Conservation (phyloP, 2,329 filamentous ascomycete species). For the Plectosphaerella sp. region DNA sequence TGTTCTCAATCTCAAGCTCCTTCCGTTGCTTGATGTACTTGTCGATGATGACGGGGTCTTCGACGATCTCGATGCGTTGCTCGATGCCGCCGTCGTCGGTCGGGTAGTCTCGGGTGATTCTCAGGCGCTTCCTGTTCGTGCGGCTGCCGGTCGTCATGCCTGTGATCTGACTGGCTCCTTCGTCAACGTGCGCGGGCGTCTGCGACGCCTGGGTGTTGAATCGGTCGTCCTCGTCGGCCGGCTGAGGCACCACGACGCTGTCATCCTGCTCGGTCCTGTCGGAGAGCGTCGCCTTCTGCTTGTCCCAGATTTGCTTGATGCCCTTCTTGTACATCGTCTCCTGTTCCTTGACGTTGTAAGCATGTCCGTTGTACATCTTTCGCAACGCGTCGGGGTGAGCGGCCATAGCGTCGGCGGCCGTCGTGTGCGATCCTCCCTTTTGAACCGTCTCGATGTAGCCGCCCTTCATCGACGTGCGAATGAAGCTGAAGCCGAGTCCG, state of each 20-base stretch:
- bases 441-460: constrained; percentile 82
- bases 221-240: constrained; percentile 59
- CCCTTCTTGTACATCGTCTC: constrained; percentile 88
- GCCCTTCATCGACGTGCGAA: constrained; percentile 98
- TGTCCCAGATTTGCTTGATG: constrained; percentile 88
- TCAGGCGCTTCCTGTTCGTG: constrained; percentile 60
- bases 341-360: constrained; percentile 95
- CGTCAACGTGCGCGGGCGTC: constrained; percentile 65
- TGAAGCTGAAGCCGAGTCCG: constrained; percentile 92
- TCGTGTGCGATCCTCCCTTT: constrained; percentile 51
- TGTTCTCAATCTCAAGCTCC: constrained; percentile 60
- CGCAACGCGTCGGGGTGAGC: constrained; percentile 57
- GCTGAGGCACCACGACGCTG: constrained; percentile 49
- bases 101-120: constrained; percentile 64
- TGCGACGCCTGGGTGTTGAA: constrained; percentile 70
- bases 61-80: constrained; percentile 63
- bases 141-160: constrained; percentile 65
- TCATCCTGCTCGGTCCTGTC: constrained; percentile 66
- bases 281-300: constrained; percentile 74
- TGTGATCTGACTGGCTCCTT: constrained; percentile 76
- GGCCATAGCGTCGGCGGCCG: constrained; percentile 78
- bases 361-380: constrained; percentile 87
- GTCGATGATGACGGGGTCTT: constrained; percentile 81
- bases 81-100: constrained; percentile 47
- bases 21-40: constrained; percentile 80